Percentiles rank a stretch among this genome's conserved stretches.
These are phyloP conservation scores for Paulownia fortunei DNA, from an alignment of 257 asterid genomes.

Conservation along the genomic window DNA sequence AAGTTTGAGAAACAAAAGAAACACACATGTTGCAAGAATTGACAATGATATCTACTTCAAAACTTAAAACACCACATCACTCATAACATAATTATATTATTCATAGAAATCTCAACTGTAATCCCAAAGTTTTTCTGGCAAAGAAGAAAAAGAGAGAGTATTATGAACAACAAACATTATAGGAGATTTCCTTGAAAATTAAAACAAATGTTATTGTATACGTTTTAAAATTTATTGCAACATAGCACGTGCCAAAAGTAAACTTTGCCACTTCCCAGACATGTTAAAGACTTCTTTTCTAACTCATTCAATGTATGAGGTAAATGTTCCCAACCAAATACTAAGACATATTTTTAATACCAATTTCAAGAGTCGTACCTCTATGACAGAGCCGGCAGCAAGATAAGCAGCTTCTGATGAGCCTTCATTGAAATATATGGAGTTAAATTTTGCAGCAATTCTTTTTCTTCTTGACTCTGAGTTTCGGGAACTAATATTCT, in stretches of 20 bases:
- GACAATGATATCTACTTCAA: not conserved
- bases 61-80: not conserved
- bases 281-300: not conserved
- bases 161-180: not conserved
- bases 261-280: slow-evolving; percentile 3
- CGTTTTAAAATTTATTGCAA: not conserved
- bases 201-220: not conserved
- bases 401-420: slow-evolving; percentile 90
- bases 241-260: not conserved
- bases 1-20: not conserved
- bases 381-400: slow-evolving; percentile 92
- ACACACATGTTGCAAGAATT: not conserved
- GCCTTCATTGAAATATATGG: slow-evolving; percentile 89
- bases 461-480: slow-evolving; percentile 46
- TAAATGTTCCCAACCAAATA: slow-evolving; percentile 10
- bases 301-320: not conserved
- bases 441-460: slow-evolving; percentile 61
- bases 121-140: not conserved
- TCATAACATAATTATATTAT: not conserved
- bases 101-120: not conserved
- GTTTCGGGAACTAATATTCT: slow-evolving; percentile 62
- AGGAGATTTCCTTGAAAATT: slow-evolving; percentile 5
- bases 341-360: not conserved
- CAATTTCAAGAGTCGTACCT: slow-evolving; percentile 55
- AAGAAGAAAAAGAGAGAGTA: not conserved